Percentiles rank a stretch among this genome's conserved stretches.
Evolutionary conservation across 805 yeast species (phyloP).

Genomic region (Metschnikowia colocasiae): DNA sequence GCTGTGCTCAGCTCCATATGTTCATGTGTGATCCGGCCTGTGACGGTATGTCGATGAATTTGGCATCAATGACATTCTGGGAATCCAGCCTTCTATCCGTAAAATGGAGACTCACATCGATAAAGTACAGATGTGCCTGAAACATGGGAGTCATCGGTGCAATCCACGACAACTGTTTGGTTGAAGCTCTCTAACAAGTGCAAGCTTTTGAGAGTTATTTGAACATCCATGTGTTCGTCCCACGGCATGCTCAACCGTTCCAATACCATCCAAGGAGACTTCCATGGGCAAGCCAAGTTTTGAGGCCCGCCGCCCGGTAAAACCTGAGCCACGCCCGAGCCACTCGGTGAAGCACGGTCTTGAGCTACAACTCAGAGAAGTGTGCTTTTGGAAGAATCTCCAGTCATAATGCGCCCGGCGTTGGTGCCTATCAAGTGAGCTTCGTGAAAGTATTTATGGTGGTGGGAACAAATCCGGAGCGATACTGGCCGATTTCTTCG

Average conservation of each 20-base stretch:
- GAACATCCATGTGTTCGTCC: slow-evolving; percentile 67
- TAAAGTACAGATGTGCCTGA: slow-evolving; percentile 15
- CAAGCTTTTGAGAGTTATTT: slow-evolving; percentile 51
- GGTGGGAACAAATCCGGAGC: neutral
- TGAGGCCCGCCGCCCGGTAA: slow-evolving; percentile 40
- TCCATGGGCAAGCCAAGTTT: slow-evolving; percentile 67
- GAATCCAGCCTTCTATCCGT: slow-evolving; percentile 6
- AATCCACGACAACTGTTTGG: slow-evolving; percentile 24
- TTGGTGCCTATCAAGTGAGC: slow-evolving; percentile 7
- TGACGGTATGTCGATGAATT: slow-evolving; percentile 38
- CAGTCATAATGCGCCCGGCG: slow-evolving; percentile 21
- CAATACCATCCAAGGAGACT: slow-evolving; percentile 60
- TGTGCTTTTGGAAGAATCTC: slow-evolving; percentile 18
- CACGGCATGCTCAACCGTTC: slow-evolving; percentile 63
- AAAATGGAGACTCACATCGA: slow-evolving; percentile 17
- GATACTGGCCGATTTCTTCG: neutral
- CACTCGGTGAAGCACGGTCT: slow-evolving; percentile 38
- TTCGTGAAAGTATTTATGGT: slow-evolving; percentile 16
- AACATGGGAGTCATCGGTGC: slow-evolving; percentile 49
- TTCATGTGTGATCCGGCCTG: too few relatives aligned
- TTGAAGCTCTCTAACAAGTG: slow-evolving; percentile 45
- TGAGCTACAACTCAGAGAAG: slow-evolving; percentile 27
- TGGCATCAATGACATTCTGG: slow-evolving; percentile 33
- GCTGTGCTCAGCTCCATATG: too few relatives aligned
- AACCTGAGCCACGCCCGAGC: slow-evolving; percentile 52